A percentile compares a stretch with the other conserved stretches of the same genome.
phyloP scores from a whole-genome alignment of 345 rosid species.

The Citrus reticulata region DNA sequence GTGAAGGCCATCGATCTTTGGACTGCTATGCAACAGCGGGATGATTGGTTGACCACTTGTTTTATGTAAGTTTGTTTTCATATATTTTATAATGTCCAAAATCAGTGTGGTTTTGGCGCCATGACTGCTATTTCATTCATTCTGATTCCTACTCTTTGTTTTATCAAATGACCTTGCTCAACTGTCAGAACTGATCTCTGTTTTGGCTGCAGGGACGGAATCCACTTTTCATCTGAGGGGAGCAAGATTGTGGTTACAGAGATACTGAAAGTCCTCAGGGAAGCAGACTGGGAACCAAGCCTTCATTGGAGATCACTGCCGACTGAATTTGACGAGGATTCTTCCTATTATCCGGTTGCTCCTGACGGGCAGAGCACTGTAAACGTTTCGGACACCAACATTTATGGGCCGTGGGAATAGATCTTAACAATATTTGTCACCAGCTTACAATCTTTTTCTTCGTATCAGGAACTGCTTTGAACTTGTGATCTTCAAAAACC shows the following conservation, averaged over 20 bases:
- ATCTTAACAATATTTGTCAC: neutral
- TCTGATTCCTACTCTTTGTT: neutral
- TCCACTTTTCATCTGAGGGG: conserved; percentile 62
- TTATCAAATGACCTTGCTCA: neutral
- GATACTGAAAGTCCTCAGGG: conserved; percentile 49
- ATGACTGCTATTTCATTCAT: too few relatives aligned
- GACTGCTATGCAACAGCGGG: conserved; percentile 54
- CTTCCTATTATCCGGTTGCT: conserved; percentile 15
- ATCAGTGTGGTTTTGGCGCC: neutral
- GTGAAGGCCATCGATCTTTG: conserved; percentile 66
- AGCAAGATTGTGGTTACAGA: conserved; percentile 61
- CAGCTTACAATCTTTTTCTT: neutral
- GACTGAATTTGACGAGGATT: conserved; percentile 46
- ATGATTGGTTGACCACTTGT: conserved; percentile 60
- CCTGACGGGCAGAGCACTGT: conserved; percentile 11
- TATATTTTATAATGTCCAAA: neutral
- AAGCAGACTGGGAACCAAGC: conserved; percentile 75
- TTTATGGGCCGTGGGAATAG: conserved; percentile 12
- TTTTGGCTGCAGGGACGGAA: conserved; percentile 54
- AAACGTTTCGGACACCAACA: conserved; percentile 8
- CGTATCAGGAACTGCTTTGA: too few relatives aligned
- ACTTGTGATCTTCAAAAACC: too few relatives aligned
- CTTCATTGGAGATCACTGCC: conserved; percentile 56
- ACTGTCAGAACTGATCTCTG: neutral
- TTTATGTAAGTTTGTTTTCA: conserved; percentile 54